Percentiles rank a stretch among this genome's conserved stretches.
These are phyloP conservation scores for Chamaecrista fasciculata DNA, from an alignment of 306 rosid genomes.

Conservation along the genomic window DNA sequence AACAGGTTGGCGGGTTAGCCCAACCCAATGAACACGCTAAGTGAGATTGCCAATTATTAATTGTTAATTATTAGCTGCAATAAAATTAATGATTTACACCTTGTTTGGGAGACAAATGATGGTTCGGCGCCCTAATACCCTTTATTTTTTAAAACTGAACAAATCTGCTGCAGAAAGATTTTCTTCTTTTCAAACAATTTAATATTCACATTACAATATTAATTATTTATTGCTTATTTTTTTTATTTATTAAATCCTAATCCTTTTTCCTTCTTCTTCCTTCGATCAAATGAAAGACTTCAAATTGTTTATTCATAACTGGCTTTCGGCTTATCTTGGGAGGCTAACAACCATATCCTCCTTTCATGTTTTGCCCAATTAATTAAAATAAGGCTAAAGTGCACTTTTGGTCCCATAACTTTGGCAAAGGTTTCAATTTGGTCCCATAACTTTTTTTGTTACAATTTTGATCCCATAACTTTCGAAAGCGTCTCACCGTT, in stretches of 20 bases:
- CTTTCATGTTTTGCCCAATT: constrained; percentile 38
- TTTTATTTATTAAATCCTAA: too few relatives aligned
- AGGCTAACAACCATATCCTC: constrained; percentile 51
- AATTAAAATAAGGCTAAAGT: too few relatives aligned
- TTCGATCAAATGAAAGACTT: constrained; percentile 9
- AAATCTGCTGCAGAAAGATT: constrained; percentile 50
- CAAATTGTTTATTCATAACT: constrained; percentile 26
- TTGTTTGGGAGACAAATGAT: constrained; percentile 34
- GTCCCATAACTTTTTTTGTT: too few relatives aligned
- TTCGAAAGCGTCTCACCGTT: too few relatives aligned
- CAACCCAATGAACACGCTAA: too few relatives aligned
- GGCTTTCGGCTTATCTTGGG: constrained; percentile 44
- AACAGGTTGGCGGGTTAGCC: too few relatives aligned
- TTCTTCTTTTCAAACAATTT: constrained; percentile 31
- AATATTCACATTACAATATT: constrained; percentile 12
- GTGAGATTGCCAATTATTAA: constrained; percentile 12
- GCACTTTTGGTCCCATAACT: too few relatives aligned
- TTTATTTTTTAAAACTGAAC: constrained; percentile 19
- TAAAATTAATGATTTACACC: constrained; percentile 14
- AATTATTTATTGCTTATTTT: background rate
- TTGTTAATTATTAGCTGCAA: constrained; percentile 20
- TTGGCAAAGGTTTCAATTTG: too few relatives aligned
- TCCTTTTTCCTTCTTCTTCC: constrained; percentile 24
- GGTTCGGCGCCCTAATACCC: constrained; percentile 20
- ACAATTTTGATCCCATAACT: too few relatives aligned